A percentile compares a stretch with the other conserved stretches of the same genome.
phyloP scores from a whole-genome alignment of 352 stramenopile genomes.

The Phytophthora boehmeriae region DNA sequence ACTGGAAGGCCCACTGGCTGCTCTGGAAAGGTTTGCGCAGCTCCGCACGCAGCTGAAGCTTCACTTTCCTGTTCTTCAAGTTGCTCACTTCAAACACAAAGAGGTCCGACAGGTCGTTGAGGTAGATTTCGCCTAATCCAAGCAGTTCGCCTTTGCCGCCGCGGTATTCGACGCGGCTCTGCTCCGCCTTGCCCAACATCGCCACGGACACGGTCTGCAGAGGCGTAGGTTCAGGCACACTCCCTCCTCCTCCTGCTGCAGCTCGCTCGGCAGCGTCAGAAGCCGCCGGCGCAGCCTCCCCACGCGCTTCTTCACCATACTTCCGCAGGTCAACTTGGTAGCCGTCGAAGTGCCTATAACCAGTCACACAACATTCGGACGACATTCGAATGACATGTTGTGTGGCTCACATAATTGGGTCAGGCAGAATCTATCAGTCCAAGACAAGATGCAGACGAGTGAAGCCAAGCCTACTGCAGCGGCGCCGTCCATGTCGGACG shows the following conservation, averaged over 20 bases:
- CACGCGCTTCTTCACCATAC: constrained; percentile 54
- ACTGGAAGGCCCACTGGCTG: constrained; percentile 82
- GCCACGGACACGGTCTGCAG: constrained; percentile 46
- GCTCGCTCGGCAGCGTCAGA: constrained; percentile 11
- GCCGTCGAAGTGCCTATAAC: neutral
- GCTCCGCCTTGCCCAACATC: constrained; percentile 71
- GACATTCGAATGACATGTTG: no score
- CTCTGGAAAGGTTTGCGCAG: constrained; percentile 83
- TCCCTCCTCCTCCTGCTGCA: constrained; percentile 2
- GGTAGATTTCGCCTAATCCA: constrained; percentile 81
- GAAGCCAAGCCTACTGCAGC: constrained; percentile 21
- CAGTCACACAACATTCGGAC: no score
- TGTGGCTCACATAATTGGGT: no score
- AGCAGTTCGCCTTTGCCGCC: constrained; percentile 62
- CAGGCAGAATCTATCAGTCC: constrained; percentile 24
- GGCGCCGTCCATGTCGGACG: constrained; percentile 51
- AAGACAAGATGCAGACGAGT: constrained; percentile 24
- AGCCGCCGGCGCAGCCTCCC: constrained; percentile 18
- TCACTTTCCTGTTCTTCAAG: constrained; percentile 49
- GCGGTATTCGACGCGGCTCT: constrained; percentile 52
- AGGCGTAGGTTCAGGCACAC: constrained; percentile 16
- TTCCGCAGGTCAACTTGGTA: constrained; percentile 11
- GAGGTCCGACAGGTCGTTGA: constrained; percentile 88
- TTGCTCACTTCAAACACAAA: constrained; percentile 85
- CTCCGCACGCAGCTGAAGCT: constrained; percentile 72